A percentile compares a stretch with the other conserved stretches of the same genome.
These are phyloP conservation scores for Yarrowia sp. DNA, from an alignment of 805 yeast species.

Conservation along the genomic window DNA sequence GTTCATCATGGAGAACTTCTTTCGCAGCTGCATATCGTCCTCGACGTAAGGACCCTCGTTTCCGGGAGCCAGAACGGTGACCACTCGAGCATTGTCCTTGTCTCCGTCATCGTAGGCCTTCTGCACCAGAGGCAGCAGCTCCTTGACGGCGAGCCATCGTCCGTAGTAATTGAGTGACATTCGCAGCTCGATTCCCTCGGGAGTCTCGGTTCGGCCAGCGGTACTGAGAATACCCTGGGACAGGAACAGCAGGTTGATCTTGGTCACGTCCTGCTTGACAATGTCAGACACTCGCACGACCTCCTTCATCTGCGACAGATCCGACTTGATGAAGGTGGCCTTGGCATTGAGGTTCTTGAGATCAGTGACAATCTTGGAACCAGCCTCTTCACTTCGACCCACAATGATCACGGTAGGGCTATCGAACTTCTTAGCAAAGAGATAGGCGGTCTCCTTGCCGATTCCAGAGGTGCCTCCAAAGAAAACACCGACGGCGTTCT, in stretches of 20 bases:
- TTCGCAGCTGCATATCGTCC: constrained; percentile 46
- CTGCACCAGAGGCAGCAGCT: constrained; percentile 44
- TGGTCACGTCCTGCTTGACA: constrained; percentile 40
- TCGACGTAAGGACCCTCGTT: constrained; percentile 42
- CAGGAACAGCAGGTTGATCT: constrained; percentile 43
- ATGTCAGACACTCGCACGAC: constrained; percentile 41
- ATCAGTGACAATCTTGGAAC: constrained; percentile 42
- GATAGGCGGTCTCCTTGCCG: constrained; percentile 46
- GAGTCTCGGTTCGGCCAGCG: constrained; percentile 50
- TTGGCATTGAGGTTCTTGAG: constrained; percentile 43
- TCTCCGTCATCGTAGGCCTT: constrained; percentile 41
- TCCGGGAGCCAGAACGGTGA: constrained; percentile 46
- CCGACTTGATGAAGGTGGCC: constrained; percentile 43
- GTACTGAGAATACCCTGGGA: constrained; percentile 44
- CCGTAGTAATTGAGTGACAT: constrained; percentile 47
- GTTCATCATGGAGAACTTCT: constrained; percentile 41
- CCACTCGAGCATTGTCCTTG: constrained; percentile 45
- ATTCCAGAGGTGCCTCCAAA: constrained; percentile 48
- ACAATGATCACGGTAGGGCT: constrained; percentile 46
- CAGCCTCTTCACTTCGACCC: constrained; percentile 45
- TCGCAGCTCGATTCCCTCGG: constrained; percentile 47
- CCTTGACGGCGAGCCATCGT: constrained; percentile 44
- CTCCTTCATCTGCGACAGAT: constrained; percentile 43
- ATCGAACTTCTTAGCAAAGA: constrained; percentile 44
- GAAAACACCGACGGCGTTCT: constrained; percentile 41